Conservation (phyloP, 75 land plant genomes). For the Chamaecyparis obtusa region DNA sequence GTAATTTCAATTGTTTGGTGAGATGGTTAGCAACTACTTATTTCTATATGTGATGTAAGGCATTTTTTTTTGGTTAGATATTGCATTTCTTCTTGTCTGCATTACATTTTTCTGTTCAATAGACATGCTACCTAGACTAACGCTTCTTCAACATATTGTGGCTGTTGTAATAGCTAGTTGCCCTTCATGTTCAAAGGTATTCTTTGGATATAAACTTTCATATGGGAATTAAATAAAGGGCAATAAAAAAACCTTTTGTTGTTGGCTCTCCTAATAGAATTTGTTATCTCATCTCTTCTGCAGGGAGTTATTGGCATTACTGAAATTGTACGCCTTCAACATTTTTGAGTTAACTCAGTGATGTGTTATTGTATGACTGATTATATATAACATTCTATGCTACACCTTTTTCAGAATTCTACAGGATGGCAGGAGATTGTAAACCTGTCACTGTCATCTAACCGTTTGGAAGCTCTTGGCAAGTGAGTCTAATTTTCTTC, state of each 20-base stretch:
- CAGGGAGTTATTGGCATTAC: neutral
- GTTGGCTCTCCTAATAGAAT: neutral
- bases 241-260: neutral
- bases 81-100: neutral
- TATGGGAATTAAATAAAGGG: neutral
- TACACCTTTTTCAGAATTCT: constrained; percentile 7
- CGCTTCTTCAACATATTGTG: neutral
- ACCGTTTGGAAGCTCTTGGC: constrained; percentile 21
- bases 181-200: neutral
- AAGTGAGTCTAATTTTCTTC: constrained; percentile 23
- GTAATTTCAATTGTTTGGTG: neutral
- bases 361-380: neutral
- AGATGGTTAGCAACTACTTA: neutral
- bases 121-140: neutral
- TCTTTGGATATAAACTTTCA: neutral
- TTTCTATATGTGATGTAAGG: neutral
- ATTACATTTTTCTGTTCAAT: neutral
- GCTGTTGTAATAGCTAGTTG: neutral
- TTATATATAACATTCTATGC: neutral
- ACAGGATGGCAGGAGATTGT: constrained; percentile 10
- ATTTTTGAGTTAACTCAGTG: neutral
- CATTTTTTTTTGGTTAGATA: neutral
- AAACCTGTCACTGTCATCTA: neutral
- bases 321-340: neutral
- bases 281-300: neutral